Percentiles rank a stretch among this genome's conserved stretches.
Conservation (phyloP, 2,329 filamentous ascomycete genomes). For the Blumeria graminis region DNA sequence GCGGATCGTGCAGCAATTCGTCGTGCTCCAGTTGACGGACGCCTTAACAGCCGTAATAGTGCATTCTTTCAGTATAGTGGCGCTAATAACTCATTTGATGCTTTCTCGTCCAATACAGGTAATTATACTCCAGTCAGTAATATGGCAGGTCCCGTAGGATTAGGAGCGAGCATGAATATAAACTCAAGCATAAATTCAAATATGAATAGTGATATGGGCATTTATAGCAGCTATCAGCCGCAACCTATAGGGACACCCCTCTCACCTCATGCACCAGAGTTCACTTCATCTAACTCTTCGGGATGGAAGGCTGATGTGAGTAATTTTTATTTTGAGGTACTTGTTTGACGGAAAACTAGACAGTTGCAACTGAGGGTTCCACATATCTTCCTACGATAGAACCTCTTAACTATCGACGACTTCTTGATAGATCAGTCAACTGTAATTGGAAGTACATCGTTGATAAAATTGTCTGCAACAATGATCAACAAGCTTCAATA, state of each 20-base stretch:
- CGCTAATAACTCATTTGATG: constrained; percentile 15
- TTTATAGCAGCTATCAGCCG: constrained; percentile 20
- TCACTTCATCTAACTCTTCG: constrained; percentile 27
- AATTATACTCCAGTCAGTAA: constrained; percentile 10
- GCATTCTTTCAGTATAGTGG: constrained; percentile 14
- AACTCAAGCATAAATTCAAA: constrained; percentile 1
- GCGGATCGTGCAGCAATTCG: constrained; percentile 10
- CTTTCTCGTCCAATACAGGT: constrained; percentile 11
- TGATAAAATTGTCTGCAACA: constrained; percentile 97
- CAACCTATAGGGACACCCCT: constrained; percentile 38
- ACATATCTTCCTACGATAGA: constrained; percentile 74
- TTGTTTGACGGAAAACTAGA: constrained; percentile 16
- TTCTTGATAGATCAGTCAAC: constrained; percentile 84
- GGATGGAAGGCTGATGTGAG: constrained; percentile 15
- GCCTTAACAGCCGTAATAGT: constrained; percentile 12
- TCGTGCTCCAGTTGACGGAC: constrained; percentile 9
- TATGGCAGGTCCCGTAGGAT: constrained; percentile 8
- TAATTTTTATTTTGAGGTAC: background rate
- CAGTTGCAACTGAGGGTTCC: constrained; percentile 30
- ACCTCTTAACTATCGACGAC: constrained; percentile 83
- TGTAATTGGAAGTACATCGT: constrained; percentile 99
- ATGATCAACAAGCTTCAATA: constrained; percentile 96
- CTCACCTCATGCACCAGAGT: constrained; percentile 52
- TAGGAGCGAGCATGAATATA: constrained; percentile 4
- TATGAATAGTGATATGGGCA: constrained; percentile 9